Evolutionary conservation across 1,139 yeast genomes (phyloP).

Genomic region (Suhomyces panamericanus): DNA sequence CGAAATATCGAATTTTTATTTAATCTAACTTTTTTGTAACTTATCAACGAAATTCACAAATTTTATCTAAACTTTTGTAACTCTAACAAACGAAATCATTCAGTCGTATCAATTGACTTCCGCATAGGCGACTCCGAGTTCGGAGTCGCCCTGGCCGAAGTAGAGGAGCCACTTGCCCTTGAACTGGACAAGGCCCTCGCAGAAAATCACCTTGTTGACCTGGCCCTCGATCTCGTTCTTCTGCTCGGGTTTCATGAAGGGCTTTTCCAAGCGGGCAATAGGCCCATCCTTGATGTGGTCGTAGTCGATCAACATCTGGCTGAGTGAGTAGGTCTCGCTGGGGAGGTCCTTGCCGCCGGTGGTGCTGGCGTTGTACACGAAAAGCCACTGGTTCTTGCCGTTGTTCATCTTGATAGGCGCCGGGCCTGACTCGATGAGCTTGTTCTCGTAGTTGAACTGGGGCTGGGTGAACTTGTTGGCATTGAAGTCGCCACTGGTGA

Average conservation of each 20-base stretch:
- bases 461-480: slow-evolving; percentile 33
- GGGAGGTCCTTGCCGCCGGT: slow-evolving; percentile 35
- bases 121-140: slow-evolving; percentile 46
- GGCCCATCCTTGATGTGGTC: slow-evolving; percentile 40
- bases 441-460: slow-evolving; percentile 34
- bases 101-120: slow-evolving; percentile 1
- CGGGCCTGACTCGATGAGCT: slow-evolving; percentile 46
- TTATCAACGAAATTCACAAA: too few species aligned
- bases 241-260: slow-evolving; percentile 38
- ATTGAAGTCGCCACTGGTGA: slow-evolving; percentile 24
- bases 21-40: too few species aligned
- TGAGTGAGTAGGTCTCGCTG: slow-evolving; percentile 36
- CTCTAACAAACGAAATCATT: background rate
- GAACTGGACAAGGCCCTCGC: slow-evolving; percentile 48
- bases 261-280: slow-evolving; percentile 39
- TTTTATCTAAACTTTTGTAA: too few species aligned
- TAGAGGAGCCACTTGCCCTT: slow-evolving; percentile 46
- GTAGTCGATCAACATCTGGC: slow-evolving; percentile 47
- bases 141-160: slow-evolving; percentile 48
- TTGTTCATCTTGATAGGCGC: slow-evolving; percentile 42
- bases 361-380: slow-evolving; percentile 45
- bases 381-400: slow-evolving; percentile 36
- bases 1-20: too few species aligned
- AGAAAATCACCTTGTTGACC: slow-evolving; percentile 46
- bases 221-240: slow-evolving; percentile 44